Evolutionary conservation across 805 yeast species (phyloP).

Genomic region (Metschnikowia koreensis): DNA sequence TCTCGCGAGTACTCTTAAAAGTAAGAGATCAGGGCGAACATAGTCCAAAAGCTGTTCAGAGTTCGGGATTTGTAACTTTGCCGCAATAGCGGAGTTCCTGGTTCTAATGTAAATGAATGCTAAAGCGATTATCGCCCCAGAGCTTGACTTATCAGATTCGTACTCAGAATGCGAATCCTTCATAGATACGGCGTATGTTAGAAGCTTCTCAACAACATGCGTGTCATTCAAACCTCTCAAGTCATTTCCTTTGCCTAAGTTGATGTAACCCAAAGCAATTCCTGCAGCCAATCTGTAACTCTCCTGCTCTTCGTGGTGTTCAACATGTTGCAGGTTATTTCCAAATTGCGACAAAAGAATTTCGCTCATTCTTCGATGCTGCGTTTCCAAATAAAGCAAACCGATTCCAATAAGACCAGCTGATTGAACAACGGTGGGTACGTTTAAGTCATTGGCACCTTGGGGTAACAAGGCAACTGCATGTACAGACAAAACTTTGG

Average conservation of each 20-base stretch:
- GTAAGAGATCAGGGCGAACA: slow-evolving; percentile 72
- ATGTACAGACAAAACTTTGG: slow-evolving; percentile 90
- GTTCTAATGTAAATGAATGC: slow-evolving; percentile 72
- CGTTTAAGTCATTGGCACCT: slow-evolving; percentile 88
- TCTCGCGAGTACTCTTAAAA: slow-evolving; percentile 61
- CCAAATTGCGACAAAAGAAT: slow-evolving; percentile 68
- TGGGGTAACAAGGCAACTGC: slow-evolving; percentile 86
- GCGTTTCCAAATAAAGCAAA: slow-evolving; percentile 69
- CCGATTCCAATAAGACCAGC: slow-evolving; percentile 94
- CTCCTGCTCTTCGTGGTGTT: slow-evolving; percentile 61
- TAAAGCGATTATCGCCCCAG: slow-evolving; percentile 77
- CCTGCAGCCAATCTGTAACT: slow-evolving; percentile 88
- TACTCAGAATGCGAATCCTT: slow-evolving; percentile 61
- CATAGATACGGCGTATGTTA: slow-evolving; percentile 56
- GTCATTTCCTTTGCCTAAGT: slow-evolving; percentile 71
- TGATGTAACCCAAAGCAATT: slow-evolving; percentile 78
- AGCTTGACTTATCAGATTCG: slow-evolving; percentile 58
- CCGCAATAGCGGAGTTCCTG: slow-evolving; percentile 56
- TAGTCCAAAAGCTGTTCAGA: slow-evolving; percentile 61
- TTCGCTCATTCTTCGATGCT: slow-evolving; percentile 84
- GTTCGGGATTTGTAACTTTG: slow-evolving; percentile 58
- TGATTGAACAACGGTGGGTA: slow-evolving; percentile 77
- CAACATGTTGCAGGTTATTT: slow-evolving; percentile 52
- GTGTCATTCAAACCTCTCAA: slow-evolving; percentile 60
- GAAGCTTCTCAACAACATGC: slow-evolving; percentile 57